Conservation (phyloP, 108 stramenopile species). For the Hondaea fermentalgiana region DNA sequence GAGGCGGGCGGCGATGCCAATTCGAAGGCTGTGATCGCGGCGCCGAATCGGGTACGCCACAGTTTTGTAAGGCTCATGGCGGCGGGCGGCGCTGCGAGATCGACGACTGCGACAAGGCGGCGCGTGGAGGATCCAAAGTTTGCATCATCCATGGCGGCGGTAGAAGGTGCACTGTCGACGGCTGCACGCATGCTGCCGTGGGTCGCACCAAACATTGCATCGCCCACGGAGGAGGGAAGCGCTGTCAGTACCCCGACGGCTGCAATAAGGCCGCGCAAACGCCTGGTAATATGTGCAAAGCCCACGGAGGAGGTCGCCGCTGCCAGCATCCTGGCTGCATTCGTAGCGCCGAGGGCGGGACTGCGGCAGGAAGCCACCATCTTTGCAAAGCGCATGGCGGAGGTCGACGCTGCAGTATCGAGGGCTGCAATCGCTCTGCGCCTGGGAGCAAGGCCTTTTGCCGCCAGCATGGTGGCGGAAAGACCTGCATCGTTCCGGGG, state of each 20-base stretch:
- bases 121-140: neutral
- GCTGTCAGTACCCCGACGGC: neutral
- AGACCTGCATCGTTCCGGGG: neutral
- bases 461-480: neutral
- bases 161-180: neutral
- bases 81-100: neutral
- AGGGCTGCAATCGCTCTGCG: neutral
- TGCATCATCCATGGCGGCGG: neutral
- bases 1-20: constrained; percentile 34
- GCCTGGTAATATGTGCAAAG: neutral
- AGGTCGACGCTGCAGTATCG: neutral
- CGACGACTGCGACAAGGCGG: neutral
- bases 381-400: constrained; percentile 1
- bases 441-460: constrained; percentile 55
- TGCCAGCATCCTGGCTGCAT: constrained; percentile 1
- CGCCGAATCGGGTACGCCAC: constrained; percentile 52
- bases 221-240: neutral
- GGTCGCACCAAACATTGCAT: neutral
- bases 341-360: neutral
- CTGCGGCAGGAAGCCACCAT: neutral
- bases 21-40: constrained; percentile 77
- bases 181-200: neutral
- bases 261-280: neutral
- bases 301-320: neutral
- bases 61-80: neutral